These are phyloP conservation scores for Solanum phureja DNA, from an alignment of 257 asterid genomes.

Conservation along the genomic window DNA sequence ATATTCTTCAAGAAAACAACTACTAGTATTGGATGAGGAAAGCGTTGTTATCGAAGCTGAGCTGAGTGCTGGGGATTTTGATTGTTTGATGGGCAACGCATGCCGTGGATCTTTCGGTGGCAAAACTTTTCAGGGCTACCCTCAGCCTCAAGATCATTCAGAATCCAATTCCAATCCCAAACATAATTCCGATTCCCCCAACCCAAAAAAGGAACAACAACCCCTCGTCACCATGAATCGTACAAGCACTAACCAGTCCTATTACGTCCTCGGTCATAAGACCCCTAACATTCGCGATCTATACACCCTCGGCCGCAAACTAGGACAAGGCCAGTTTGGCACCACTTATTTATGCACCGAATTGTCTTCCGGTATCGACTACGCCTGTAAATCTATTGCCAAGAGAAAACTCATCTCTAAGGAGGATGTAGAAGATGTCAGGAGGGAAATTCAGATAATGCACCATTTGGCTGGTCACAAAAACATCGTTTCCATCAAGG, in stretches of 20 bases:
- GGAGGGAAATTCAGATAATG: conserved; percentile 97
- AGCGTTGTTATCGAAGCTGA: not conserved
- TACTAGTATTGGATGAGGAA: conserved; percentile 12
- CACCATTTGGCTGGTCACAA: conserved; percentile 89
- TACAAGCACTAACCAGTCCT: conserved; percentile 38
- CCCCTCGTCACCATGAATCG: conserved; percentile 49
- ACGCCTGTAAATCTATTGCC: conserved; percentile 83
- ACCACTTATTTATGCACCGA: conserved; percentile 76
- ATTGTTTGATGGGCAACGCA: conserved; percentile 94
- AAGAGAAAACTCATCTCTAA: conserved; percentile 80
- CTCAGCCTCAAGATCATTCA: conserved; percentile 47
- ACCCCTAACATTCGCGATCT: conserved; percentile 73
- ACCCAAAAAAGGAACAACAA: not conserved
- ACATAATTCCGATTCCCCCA: conserved; percentile 35
- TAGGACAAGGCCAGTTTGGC: conserved; percentile 93
- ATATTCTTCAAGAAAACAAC: not conserved
- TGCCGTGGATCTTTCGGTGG: conserved; percentile 89
- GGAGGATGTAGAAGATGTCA: conserved; percentile 84
- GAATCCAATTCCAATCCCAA: conserved; percentile 27
- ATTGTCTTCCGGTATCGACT: conserved; percentile 40
- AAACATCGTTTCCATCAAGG: conserved; percentile 81
- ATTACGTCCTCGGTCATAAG: conserved; percentile 61
- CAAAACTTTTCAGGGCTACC: conserved; percentile 21
- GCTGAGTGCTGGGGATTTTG: conserved; percentile 12
- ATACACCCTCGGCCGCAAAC: conserved; percentile 65